Conservation (phyloP, 345 rosid species). For the Carallia pectinifolia region DNA sequence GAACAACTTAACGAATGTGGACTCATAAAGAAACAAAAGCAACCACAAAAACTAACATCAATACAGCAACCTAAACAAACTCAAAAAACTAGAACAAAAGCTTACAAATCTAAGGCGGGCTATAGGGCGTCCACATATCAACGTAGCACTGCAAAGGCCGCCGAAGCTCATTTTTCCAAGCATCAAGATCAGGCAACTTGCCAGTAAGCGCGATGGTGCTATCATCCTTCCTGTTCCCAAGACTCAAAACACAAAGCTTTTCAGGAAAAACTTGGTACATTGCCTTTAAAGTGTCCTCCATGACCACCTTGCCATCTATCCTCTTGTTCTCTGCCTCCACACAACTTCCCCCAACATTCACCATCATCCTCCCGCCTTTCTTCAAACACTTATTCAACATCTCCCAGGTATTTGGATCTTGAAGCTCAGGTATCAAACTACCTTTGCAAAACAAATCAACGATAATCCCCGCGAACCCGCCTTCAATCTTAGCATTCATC, state of each 20-base stretch:
- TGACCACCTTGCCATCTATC: conserved; percentile 63
- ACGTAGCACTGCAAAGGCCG: conserved; percentile 48
- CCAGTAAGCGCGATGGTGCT: conserved; percentile 72
- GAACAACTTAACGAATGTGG: background rate
- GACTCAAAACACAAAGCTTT: conserved; percentile 46
- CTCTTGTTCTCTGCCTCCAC: conserved; percentile 66
- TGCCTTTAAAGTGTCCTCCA: conserved; percentile 67
- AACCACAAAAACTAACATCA: conserved; percentile 9
- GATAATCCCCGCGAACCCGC: conserved; percentile 60
- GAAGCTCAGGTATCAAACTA: conserved; percentile 76
- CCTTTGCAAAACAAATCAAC: conserved; percentile 76
- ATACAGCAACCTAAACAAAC: background rate
- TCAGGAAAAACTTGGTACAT: conserved; percentile 59
- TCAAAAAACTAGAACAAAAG: background rate
- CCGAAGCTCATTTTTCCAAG: conserved; percentile 54
- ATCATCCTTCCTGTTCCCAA: conserved; percentile 58
- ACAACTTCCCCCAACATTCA: conserved; percentile 69
- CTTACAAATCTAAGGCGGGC: conserved; percentile 18
- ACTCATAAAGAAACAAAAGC: conserved; percentile 7
- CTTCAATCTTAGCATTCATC: conserved; percentile 44
- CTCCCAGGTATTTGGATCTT: conserved; percentile 70
- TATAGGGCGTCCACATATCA: conserved; percentile 60
- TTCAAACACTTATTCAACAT: conserved; percentile 51
- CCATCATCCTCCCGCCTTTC: conserved; percentile 66
- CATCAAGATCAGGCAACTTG: conserved; percentile 54